Conservation (phyloP, 345 rosid species). For the Heritiera littoralis region DNA sequence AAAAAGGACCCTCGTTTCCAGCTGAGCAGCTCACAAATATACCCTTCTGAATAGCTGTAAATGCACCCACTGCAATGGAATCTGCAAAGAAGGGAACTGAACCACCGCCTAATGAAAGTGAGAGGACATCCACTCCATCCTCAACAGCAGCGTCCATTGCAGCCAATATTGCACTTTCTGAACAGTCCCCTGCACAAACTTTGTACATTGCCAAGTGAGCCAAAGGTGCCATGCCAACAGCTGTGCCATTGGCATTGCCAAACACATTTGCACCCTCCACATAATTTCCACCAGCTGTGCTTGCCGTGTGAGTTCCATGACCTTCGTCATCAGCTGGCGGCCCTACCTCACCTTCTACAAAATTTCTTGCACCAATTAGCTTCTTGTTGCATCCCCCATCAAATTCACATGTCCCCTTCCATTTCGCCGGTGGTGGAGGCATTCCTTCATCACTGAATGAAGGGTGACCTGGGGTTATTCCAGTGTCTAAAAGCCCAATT, state of each 20-base stretch:
- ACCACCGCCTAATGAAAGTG: constrained; percentile 48
- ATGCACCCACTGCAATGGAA: constrained; percentile 42
- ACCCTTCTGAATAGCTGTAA: constrained; percentile 47
- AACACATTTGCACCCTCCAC: constrained; percentile 41
- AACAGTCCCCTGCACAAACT: constrained; percentile 40
- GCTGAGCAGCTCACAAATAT: constrained; percentile 60
- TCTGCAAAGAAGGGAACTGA: constrained; percentile 42
- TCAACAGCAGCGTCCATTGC: constrained; percentile 53
- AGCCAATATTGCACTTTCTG: constrained; percentile 43
- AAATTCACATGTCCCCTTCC: constrained; percentile 62
- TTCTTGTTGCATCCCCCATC: constrained; percentile 49
- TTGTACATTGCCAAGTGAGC: constrained; percentile 58
- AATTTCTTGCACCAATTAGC: constrained; percentile 59
- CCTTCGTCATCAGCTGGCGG: constrained; percentile 49
- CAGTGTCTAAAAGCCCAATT: constrained; percentile 54
- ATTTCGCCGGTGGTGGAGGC: constrained; percentile 45
- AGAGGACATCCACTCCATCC: constrained; percentile 60
- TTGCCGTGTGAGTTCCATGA: constrained; percentile 60
- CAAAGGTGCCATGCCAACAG: constrained; percentile 52
- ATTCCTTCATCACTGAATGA: constrained; percentile 46
- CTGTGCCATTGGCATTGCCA: constrained; percentile 51
- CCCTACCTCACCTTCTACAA: constrained; percentile 14
- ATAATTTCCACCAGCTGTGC: constrained; percentile 52
- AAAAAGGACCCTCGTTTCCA: constrained; percentile 45
- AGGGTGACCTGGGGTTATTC: constrained; percentile 54